Evolutionary conservation across 2,329 filamentous ascomycete species (phyloP).

Genomic region (Colletotrichum sp.): DNA sequence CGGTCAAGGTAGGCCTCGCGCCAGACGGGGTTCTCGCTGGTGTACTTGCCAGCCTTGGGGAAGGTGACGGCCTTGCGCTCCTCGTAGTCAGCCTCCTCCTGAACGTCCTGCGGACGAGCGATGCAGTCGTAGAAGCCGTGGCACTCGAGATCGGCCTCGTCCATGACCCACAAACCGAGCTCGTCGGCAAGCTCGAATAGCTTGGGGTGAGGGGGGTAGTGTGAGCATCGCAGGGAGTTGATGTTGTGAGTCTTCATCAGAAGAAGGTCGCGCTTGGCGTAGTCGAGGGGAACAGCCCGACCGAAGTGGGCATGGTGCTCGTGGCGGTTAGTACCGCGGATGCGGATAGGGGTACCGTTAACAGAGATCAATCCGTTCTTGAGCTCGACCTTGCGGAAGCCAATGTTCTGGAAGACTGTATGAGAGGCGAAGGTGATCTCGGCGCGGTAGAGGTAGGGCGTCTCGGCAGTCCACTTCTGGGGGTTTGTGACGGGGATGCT

Average conservation of each 20-base stretch:
- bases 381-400: constrained; percentile 69
- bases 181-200: constrained; percentile 68
- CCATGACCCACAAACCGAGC: constrained; percentile 67
- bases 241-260: constrained; percentile 76
- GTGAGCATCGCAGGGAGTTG: constrained; percentile 72
- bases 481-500: constrained; percentile 55
- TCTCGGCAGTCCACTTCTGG: constrained; percentile 73
- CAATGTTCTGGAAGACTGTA: constrained; percentile 57
- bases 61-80: constrained; percentile 64
- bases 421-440: constrained; percentile 47
- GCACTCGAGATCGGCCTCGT: constrained; percentile 57
- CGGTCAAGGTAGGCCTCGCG: constrained; percentile 71
- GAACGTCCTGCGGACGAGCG: constrained; percentile 55
- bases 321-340: constrained; percentile 72
- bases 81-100: constrained; percentile 63
- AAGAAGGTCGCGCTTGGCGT: constrained; percentile 65
- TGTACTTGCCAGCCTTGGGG: constrained; percentile 59
- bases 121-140: constrained; percentile 59
- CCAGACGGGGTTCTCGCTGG: constrained; percentile 66
- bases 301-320: constrained; percentile 72
- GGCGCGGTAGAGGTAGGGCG: constrained; percentile 64
- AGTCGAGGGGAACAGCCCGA: constrained; percentile 67
- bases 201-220: constrained; percentile 69
- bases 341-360: constrained; percentile 65
- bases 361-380: constrained; percentile 65